A percentile compares a stretch with the other conserved stretches of the same genome.
Evolutionary conservation across 164 flowering plant species (phyloP).

Genomic region (Taxillus chinensis): DNA sequence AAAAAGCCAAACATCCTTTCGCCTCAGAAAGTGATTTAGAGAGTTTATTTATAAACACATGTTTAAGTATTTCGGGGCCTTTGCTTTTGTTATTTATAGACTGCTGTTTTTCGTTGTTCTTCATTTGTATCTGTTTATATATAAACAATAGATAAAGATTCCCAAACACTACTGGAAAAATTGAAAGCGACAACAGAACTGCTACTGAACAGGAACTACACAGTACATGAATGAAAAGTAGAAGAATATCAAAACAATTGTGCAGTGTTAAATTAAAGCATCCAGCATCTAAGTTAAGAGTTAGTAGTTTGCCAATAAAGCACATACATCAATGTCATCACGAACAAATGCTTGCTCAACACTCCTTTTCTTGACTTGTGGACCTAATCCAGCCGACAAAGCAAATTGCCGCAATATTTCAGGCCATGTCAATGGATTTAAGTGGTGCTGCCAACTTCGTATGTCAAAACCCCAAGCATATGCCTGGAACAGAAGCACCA

Average conservation of each 20-base stretch:
- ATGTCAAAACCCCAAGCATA: slow-evolving; percentile 97
- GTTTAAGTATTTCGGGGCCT: too few species aligned
- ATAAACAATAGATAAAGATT: too few species aligned
- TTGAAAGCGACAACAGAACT: too few species aligned
- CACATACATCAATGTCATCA: slow-evolving; percentile 64
- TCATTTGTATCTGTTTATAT: too few species aligned
- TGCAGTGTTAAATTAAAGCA: not conserved
- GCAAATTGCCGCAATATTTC: slow-evolving; percentile 82
- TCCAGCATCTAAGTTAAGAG: not conserved
- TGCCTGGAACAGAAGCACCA: slow-evolving; percentile 44
- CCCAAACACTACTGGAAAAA: too few species aligned
- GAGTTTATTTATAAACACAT: too few species aligned
- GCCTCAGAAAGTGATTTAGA: too few species aligned
- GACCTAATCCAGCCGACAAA: slow-evolving; percentile 83
- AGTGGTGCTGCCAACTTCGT: slow-evolving; percentile 66
- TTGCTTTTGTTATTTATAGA: too few species aligned
- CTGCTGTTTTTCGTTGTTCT: too few species aligned
- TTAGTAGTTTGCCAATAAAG: not conserved
- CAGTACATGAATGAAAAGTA: not conserved
- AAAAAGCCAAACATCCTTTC: too few species aligned
- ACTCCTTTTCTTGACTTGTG: slow-evolving; percentile 53
- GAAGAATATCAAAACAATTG: not conserved
- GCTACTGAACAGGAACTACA: too few species aligned
- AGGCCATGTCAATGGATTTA: slow-evolving; percentile 88
- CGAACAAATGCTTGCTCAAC: slow-evolving; percentile 31